Base-by-base conservation (phyloP, 345 rosid genomes). In the Moringa oleifera region DNA sequence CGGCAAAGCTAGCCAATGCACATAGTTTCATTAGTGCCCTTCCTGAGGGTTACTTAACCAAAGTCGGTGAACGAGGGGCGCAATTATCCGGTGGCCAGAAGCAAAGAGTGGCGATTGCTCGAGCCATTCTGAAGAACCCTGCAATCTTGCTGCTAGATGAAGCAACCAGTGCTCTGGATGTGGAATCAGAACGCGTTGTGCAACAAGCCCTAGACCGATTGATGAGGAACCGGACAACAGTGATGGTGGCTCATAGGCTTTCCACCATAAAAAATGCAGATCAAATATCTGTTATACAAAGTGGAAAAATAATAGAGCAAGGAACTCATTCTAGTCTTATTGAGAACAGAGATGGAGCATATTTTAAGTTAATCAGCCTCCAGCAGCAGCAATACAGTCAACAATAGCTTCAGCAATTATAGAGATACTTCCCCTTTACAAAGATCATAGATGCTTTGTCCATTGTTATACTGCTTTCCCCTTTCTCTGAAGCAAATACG, bases 81-180 rank as follows among this genome's bases (percentile, higher is more conserved):
- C 97, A 94, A 60, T 77, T 94, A 52, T 90, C 97, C 0, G 96
- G 97, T 12, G 99, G 97, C 20, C 97, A 94, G 75, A 80, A 85
- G 67, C 99, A 94, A 57, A 76, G 99, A 21, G 86, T 94, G 25
- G 96, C 97, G 56, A 88, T 90, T 31, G 99, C 99, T 8, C 80
- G 96, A 65, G 97, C 96, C 18, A 85, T 94, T 64, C 80, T 90
- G 20, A 94, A 80, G 83, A 90, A 90, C 67, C 99, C 97, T 0
- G 89, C 70, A 81, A 90, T 94, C 54, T 62, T 94, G 68, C 85
- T 94, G 9, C 71, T 94, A 51, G 99, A 94, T 50, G 97, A 94
- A 78, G 97, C 97, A 36, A 94, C 97, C 0, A 90, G 96, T 54
- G 99, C 97, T 51, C 75, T 94, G 8, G 97, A 90, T 0, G 74